A percentile compares a stretch with the other conserved stretches of the same genome.
Evolutionary conservation across 106 monocot species (phyloP).

Genomic region (Dioscorea zingiberensis): DNA sequence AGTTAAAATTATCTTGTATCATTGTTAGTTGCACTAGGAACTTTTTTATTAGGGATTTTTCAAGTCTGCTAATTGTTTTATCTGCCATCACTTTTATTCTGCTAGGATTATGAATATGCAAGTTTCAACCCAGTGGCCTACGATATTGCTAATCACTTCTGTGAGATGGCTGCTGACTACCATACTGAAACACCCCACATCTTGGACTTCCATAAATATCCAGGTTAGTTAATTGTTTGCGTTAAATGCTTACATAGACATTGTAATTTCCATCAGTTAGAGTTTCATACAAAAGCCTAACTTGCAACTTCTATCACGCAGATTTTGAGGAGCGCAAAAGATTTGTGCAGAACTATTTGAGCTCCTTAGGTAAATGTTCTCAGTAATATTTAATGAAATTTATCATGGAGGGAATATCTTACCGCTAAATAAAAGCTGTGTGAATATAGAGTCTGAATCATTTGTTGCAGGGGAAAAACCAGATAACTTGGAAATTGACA

Average conservation of each 20-base stretch:
- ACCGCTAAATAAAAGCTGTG: too few species aligned
- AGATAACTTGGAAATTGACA: conserved; percentile 29
- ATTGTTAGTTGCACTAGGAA: too few species aligned
- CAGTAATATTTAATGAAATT: too few species aligned
- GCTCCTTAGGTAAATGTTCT: conserved; percentile 48
- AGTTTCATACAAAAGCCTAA: not conserved
- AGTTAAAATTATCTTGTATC: too few species aligned
- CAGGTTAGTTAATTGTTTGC: conserved; percentile 26
- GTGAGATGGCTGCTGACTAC: conserved; percentile 95
- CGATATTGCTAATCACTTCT: conserved; percentile 93
- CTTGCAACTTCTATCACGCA: conserved; percentile 16
- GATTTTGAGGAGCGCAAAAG: conserved; percentile 59
- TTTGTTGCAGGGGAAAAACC: conserved; percentile 34
- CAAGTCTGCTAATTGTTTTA: not conserved
- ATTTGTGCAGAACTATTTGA: conserved; percentile 63
- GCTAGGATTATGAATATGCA: conserved; percentile 88
- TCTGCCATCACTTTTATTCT: not conserved
- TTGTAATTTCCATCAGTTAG: too few species aligned
- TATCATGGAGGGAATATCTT: too few species aligned
- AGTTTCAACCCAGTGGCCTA: conserved; percentile 82
- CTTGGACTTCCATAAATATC: conserved; percentile 73
- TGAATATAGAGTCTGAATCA: too few species aligned
- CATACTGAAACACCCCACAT: conserved; percentile 75
- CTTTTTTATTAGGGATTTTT: not conserved
- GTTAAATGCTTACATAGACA: too few species aligned